Evolutionary conservation across 1,284 basidiomycete species (phyloP).

Genomic region (Entoloma clypeatum): DNA sequence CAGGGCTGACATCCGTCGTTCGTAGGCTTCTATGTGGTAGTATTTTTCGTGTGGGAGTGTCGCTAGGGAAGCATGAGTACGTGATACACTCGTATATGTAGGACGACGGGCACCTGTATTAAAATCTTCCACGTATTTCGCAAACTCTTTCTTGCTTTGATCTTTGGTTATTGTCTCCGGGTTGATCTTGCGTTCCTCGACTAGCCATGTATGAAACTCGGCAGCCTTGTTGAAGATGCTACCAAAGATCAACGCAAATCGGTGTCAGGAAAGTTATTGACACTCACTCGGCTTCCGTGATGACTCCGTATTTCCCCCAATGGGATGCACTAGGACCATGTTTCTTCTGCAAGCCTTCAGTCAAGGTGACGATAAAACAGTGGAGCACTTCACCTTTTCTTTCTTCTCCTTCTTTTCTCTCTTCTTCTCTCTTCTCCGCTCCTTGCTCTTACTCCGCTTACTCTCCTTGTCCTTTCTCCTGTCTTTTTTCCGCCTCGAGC

Average conservation of each 20-base stretch:
- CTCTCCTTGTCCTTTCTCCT: constrained; percentile 41
- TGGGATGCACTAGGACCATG: constrained; percentile 56
- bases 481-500: constrained; percentile 45
- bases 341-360: constrained; percentile 38
- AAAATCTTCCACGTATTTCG: constrained; percentile 77
- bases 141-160: constrained; percentile 80
- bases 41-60: constrained; percentile 91
- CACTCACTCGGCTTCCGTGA: constrained; percentile 78
- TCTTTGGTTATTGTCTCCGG: constrained; percentile 83
- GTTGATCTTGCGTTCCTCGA: constrained; percentile 86
- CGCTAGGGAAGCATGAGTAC: constrained; percentile 40
- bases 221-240: constrained; percentile 77
- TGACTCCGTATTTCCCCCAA: constrained; percentile 88
- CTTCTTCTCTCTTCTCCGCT: constrained; percentile 53
- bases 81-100: background rate
- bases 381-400: constrained; percentile 43
- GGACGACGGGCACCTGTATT: constrained; percentile 65
- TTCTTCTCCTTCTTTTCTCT: constrained; percentile 68
- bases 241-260: background rate
- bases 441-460: constrained; percentile 44
- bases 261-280: constrained; percentile 1
- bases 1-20: constrained; percentile 75
- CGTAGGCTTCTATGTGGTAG: constrained; percentile 81
- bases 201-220: constrained; percentile 87
- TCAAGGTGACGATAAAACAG: constrained; percentile 3